Conservation (phyloP, 352 stramenopile species). For the Plasmopara muralis region DNA sequence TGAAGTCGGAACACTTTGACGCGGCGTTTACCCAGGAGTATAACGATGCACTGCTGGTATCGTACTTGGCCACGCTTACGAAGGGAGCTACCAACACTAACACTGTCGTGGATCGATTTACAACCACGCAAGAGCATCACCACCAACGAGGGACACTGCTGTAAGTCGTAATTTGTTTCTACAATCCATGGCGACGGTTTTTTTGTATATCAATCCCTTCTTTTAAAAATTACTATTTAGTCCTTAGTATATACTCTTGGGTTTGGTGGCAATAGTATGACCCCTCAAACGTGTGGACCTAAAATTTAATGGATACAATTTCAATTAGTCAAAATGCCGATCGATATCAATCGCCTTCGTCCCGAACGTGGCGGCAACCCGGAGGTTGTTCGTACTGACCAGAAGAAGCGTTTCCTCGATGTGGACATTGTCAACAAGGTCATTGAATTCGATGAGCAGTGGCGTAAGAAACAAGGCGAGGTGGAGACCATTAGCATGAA, state of each 20-base stretch:
- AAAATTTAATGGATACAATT: background rate
- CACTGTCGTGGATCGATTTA: conserved; percentile 75
- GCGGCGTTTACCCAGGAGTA: conserved; percentile 71
- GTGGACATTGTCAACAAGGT: conserved; percentile 94
- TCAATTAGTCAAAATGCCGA: conserved; percentile 82
- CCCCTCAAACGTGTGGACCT: conserved; percentile 14
- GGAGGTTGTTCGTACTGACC: conserved; percentile 90
- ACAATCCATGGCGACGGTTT: too few species aligned
- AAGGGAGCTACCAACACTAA: conserved; percentile 76
- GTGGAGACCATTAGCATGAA: conserved; percentile 83
- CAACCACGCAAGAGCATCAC: conserved; percentile 61
- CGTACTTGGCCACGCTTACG: conserved; percentile 78
- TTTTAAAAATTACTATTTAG: too few species aligned
- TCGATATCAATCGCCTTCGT: conserved; percentile 97
- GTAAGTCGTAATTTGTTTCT: conserved; percentile 9
- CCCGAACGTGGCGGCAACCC: conserved; percentile 94
- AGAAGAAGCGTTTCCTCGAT: conserved; percentile 91
- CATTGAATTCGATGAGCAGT: conserved; percentile 89
- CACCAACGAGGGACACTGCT: conserved; percentile 52
- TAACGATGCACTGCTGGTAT: conserved; percentile 76
- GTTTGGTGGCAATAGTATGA: background rate
- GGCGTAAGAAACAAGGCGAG: conserved; percentile 82
- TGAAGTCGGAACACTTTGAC: conserved; percentile 72
- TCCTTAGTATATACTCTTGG: background rate
- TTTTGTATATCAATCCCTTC: too few species aligned